Base-by-base conservation (phyloP, 345 rosid species). In the Moringa oleifera region DNA sequence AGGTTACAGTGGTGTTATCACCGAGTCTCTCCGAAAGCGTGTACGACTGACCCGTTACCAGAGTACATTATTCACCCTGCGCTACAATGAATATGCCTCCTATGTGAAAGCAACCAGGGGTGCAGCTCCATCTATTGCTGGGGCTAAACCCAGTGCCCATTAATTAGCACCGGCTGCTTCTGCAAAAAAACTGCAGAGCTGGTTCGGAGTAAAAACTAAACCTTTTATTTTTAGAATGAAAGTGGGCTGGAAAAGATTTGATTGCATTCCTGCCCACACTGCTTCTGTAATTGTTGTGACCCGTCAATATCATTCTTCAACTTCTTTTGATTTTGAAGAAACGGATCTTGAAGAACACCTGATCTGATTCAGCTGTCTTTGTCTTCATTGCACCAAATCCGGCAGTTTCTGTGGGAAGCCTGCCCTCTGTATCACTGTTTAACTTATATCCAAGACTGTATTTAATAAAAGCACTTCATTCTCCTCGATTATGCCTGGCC, bases 1-100 rank as follows among this genome's bases (percentile, higher is more conserved):
- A 22, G 97, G 97, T 62, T 88, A 77, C 66, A 74, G 19, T 18
- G 88, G 99, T 36, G 50, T 25, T 59, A 87, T 94, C 65, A 80
- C 83, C 0, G 97, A 94, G 53, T 57, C 77, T 7, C 76, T 90
- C 28, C 81, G 90, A 63, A 82, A 75, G 81, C 79, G 88, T 59
- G 79, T 94, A 51, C 62, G 59, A 18, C 77, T 94, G 79, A 94
- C 95, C n/a, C 91, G 97, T 23, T 94, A 94, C 77, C 95, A 89
- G 77, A 94, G 97, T 76, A 88, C 97, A 21, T 16, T 91, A 56
- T 94, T 88, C 78, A 78, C 86, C 11, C 61, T 94, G 99, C 75
- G 75, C 62, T 91, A 82, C 52, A 80, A 83, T 6, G 99, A 91
- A n/a, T 94, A 94, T 58, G 79, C 72, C 59, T 75, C 88, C 0